These are phyloP conservation scores for Tetracentron sinense DNA, from an alignment of 164 flowering plant species.

Conservation along the genomic window DNA sequence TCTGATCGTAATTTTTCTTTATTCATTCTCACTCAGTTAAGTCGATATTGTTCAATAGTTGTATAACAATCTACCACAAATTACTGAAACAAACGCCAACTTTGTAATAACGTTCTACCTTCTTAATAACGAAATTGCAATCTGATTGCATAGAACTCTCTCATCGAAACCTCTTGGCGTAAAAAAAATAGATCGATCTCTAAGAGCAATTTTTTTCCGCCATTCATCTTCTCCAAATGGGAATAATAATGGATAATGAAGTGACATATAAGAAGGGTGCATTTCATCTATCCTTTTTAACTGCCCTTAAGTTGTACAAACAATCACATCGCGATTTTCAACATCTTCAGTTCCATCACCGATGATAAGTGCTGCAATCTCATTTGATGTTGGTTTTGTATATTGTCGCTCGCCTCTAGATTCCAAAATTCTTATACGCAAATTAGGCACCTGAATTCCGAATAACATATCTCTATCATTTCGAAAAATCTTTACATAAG, in stretches of 20 bases:
- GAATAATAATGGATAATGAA: constrained; percentile 14
- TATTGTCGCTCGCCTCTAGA: neutral
- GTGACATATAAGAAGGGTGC: constrained; percentile 8
- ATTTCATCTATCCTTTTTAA: constrained; percentile 3
- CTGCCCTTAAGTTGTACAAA: neutral
- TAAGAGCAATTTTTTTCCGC: neutral
- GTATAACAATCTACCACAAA: neutral
- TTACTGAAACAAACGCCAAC: neutral
- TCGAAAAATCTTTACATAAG: constrained; percentile 8
- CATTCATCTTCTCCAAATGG: constrained; percentile 14
- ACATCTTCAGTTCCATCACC: neutral
- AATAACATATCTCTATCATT: neutral
- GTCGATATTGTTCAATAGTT: neutral
- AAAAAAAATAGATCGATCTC: no score
- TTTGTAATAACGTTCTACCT: neutral
- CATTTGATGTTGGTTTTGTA: constrained; percentile 1
- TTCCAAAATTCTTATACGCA: neutral
- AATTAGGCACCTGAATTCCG: neutral
- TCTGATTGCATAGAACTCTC: neutral
- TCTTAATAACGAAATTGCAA: neutral
- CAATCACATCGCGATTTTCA: neutral
- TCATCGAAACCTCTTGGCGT: neutral
- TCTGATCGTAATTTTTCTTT: neutral
- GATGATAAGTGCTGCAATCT: constrained; percentile 2
- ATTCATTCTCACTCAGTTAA: neutral